Evolutionary conservation across 2,329 filamentous ascomycete species (phyloP).

Genomic region (Fusarium piperis): DNA sequence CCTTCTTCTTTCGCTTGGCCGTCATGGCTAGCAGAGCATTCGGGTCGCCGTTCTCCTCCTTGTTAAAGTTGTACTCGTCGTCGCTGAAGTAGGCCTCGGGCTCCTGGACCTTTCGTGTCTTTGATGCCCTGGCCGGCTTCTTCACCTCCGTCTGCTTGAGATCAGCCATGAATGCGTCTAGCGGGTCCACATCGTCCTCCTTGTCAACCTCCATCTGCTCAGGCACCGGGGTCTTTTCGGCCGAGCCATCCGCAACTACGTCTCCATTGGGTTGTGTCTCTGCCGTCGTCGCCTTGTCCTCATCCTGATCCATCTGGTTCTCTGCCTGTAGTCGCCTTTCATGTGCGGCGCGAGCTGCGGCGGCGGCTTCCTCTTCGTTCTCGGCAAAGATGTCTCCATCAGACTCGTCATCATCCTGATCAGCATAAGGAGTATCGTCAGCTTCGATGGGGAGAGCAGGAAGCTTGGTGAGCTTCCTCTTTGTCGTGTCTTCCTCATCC

Average conservation of each 20-base stretch:
- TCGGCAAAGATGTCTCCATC: constrained; percentile 81
- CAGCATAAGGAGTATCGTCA: constrained; percentile 68
- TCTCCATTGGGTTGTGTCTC: constrained; percentile 45
- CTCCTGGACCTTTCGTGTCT: constrained; percentile 67
- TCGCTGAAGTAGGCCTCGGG: constrained; percentile 91
- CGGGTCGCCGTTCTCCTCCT: constrained; percentile 58
- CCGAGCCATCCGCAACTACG: constrained; percentile 35
- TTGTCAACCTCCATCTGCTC: constrained; percentile 68
- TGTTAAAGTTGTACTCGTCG: constrained; percentile 72
- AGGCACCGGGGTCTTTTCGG: constrained; percentile 31
- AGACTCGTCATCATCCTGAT: constrained; percentile 75
- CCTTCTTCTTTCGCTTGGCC: constrained; percentile 87
- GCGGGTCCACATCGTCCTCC: constrained; percentile 81
- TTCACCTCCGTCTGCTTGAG: constrained; percentile 65
- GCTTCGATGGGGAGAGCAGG: constrained; percentile 77
- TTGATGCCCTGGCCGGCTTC: constrained; percentile 42
- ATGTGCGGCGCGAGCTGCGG: constrained; percentile 84
- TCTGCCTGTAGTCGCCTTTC: constrained; percentile 75
- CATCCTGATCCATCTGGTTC: constrained; percentile 57
- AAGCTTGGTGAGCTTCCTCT: constrained; percentile 90
- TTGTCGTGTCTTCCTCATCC: constrained; percentile 86
- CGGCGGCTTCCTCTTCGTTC: constrained; percentile 87
- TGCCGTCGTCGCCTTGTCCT: constrained; percentile 38
- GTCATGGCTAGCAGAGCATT: constrained; percentile 63
- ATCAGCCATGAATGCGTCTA: constrained; percentile 96